Evolutionary conservation across 306 rosid genomes (phyloP).

Genomic region (Prunus kanzakura): DNA sequence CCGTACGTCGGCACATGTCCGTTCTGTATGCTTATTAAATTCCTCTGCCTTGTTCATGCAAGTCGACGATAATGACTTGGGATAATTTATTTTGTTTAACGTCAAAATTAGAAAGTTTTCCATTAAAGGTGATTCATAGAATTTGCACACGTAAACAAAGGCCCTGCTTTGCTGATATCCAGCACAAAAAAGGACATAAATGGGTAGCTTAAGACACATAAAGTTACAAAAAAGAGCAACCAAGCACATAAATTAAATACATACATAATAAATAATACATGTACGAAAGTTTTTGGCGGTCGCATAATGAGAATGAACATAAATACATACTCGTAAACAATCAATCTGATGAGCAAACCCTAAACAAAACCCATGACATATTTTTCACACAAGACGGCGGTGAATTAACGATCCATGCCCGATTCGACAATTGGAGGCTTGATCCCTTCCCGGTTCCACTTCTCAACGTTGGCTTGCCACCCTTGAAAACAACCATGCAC

Average conservation of each 20-base stretch:
- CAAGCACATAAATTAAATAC: not conserved
- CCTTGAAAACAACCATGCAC: constrained; percentile 7
- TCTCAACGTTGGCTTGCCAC: constrained; percentile 28
- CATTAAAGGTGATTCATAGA: not conserved
- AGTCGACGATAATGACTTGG: constrained; percentile 24
- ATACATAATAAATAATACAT: too few species aligned
- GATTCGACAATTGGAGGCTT: constrained; percentile 17
- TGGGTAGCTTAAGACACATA: not conserved
- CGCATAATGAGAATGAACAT: not conserved
- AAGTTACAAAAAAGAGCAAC: not conserved
- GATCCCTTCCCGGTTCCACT: constrained; percentile 21
- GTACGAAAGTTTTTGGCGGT: not conserved
- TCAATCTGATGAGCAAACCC: not conserved
- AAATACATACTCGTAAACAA: not conserved
- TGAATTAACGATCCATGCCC: constrained; percentile 14
- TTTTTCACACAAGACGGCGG: not conserved
- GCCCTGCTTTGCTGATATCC: not conserved
- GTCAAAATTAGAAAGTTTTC: not conserved
- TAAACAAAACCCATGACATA: not conserved
- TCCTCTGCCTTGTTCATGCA: not conserved
- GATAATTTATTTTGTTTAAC: not conserved
- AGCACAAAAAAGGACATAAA: not conserved
- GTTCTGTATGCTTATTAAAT: constrained; percentile 2
- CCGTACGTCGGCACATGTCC: constrained; percentile 36
- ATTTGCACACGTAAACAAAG: constrained; percentile 19